Conservation (phyloP, 148 eudicot genomes). For the Linanthus parryae region DNA sequence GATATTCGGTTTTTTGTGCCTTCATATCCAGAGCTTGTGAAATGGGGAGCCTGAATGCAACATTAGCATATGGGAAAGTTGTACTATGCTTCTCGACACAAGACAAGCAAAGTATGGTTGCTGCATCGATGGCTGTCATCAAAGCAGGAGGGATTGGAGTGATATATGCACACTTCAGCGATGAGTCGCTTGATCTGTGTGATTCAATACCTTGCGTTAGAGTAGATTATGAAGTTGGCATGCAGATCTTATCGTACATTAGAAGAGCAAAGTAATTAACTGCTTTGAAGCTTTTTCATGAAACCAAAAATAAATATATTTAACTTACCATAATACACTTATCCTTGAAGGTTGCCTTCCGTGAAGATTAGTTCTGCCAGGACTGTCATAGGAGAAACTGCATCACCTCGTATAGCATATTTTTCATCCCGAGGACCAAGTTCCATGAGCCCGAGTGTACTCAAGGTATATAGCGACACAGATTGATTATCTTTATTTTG, state of each 20-base stretch:
- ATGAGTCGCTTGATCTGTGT: conserved; percentile 6
- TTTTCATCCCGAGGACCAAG: conserved; percentile 13
- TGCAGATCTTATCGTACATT: conserved; percentile 5
- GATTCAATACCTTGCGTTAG: conserved; percentile 5
- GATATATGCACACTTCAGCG: conserved; percentile 2
- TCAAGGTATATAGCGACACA: too few relatives aligned
- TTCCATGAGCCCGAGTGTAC: conserved; percentile 3
- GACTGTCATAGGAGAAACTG: background rate
- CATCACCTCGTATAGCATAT: conserved; percentile 8
- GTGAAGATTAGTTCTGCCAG: conserved; percentile 3
- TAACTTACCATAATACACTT: background rate
- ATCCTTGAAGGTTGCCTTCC: conserved; percentile 3
- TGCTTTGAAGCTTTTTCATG: background rate
- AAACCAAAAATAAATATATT: background rate
- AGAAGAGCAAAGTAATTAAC: conserved; percentile 11
- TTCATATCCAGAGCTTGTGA: background rate
- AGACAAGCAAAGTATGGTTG: background rate
- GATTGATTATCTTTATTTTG: too few relatives aligned
- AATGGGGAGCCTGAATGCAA: conserved; percentile 2
- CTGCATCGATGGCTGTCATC: background rate
- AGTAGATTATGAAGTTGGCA: conserved; percentile 13
- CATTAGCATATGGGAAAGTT: conserved; percentile 8
- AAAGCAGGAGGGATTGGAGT: conserved; percentile 10
- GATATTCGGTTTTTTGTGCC: background rate
- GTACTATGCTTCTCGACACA: conserved; percentile 5